Evolutionary conservation across 805 yeast species (phyloP), one percentile per base, ranked within the genome.

Genomic region (Lachancea quebecensis): DNA sequence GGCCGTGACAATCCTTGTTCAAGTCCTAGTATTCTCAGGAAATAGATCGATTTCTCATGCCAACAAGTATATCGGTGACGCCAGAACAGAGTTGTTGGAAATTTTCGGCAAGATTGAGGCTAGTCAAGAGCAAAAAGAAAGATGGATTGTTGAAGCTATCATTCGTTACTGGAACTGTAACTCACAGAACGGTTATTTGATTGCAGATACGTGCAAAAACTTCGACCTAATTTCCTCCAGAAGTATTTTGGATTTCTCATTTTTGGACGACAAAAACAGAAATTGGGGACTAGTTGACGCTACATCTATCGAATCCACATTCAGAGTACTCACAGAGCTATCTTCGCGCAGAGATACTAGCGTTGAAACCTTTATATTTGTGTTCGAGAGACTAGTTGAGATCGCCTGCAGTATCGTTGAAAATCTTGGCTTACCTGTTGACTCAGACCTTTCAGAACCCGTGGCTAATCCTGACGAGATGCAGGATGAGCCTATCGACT

Each of bases 31-130:
- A 38, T 81, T 81, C 53, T 81, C 88, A 47, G 97, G 98, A 11
- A 82, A 88, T 39, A 76, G 97, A 59, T 90, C 97, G 0, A 74
- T 90, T 36, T 86, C 91, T 0, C 89, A 84, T 56, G 81, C 82
- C 33, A 77, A 76, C 49, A 77, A 75, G 35, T 78, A 77, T 66
- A 68, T 81, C 38, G 65, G 61, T 30, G 71, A 70, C 35, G 57
- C 73, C 6, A 55, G 57, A 16, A 65, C 61, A 11, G 64, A 69
- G 12, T 55, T 79, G 36, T 58, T 59, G 44, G 58, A 56, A n/a
- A 43, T 67, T 15, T 54, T 64, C 28, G 59, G 54, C 12, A 58
- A 56, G 39, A 41, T 64, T 35, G 62, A 55, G 15, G 56, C 56
- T 3, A 66, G 61, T 27, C 51, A 51, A 11, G 56, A 55, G 5